A percentile compares a stretch with the other conserved stretches of the same genome.
Conservation (phyloP, 805 yeast species). For the Hagleromyces aurorensis region DNA sequence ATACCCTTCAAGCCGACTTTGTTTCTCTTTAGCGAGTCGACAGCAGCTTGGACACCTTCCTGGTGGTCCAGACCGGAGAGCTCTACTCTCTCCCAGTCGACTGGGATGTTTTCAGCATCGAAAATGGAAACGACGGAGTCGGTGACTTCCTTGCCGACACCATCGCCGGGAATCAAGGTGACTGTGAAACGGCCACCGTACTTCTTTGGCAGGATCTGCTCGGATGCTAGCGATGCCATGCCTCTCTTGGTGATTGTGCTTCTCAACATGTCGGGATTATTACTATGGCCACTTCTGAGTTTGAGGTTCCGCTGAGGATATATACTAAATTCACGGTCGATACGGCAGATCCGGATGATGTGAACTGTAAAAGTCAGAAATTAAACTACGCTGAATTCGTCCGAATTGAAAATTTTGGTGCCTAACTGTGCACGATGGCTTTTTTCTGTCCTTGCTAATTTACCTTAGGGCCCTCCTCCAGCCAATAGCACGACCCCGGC, state of each 20-base stretch:
- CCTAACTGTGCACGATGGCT: too few relatives aligned
- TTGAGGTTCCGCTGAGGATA: too few relatives aligned
- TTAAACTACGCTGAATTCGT: too few relatives aligned
- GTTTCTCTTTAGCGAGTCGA: slow-evolving; percentile 86
- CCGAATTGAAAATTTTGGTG: too few relatives aligned
- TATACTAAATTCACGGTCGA: too few relatives aligned
- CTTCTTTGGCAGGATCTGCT: slow-evolving; percentile 70
- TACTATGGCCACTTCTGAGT: too few relatives aligned
- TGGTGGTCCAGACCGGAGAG: slow-evolving; percentile 49
- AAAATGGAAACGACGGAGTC: slow-evolving; percentile 88
- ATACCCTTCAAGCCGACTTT: slow-evolving; percentile 96
- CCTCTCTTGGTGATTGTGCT: slow-evolving; percentile 30
- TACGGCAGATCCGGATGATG: too few relatives aligned
- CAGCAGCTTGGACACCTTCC: slow-evolving; percentile 72
- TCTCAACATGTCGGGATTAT: too few relatives aligned
- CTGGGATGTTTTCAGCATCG: slow-evolving; percentile 79
- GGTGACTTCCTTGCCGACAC: slow-evolving; percentile 93
- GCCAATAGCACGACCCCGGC: too few relatives aligned
- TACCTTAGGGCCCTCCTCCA: too few relatives aligned
- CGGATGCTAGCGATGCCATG: slow-evolving; percentile 52
- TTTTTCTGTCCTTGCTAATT: too few relatives aligned
- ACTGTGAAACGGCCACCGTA: slow-evolving; percentile 94
- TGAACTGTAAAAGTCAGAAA: too few relatives aligned
- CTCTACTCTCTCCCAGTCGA: slow-evolving; percentile 85
- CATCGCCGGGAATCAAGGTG: slow-evolving; percentile 96